Conservation (phyloP, 176 grass and related monocot species). For the Cymbopogon citratus region DNA sequence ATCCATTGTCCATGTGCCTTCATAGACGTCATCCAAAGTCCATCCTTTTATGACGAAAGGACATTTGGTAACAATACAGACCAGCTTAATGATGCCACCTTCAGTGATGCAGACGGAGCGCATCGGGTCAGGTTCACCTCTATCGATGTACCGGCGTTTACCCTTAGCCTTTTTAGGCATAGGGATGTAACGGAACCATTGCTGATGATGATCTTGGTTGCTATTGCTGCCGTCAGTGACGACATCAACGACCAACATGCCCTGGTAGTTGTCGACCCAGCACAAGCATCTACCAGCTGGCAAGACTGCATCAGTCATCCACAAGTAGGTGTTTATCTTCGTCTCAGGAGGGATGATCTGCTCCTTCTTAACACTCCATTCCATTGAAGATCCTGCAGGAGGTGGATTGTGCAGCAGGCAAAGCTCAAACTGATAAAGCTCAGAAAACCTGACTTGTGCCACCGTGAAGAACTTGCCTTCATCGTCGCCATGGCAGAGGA, state of each 20-base stretch:
- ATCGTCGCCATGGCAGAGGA: not conserved
- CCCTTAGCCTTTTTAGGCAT: no score
- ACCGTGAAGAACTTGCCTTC: no score
- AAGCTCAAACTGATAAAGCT: no score
- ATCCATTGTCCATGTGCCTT: not conserved
- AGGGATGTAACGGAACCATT: no score
- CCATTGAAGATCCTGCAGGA: no score
- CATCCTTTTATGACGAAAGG: not conserved
- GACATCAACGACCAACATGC: not conserved
- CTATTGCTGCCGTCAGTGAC: not conserved
- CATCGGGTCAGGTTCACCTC: not conserved
- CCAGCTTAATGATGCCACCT: not conserved
- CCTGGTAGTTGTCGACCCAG: conserved; percentile 20
- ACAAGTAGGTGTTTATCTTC: not conserved
- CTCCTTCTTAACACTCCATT: not conserved
- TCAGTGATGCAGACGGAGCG: not conserved
- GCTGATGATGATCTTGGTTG: not conserved
- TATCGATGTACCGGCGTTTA: not conserved
- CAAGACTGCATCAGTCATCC: not conserved
- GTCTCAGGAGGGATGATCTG: not conserved
- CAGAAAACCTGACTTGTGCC: no score
- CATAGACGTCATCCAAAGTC: not conserved
- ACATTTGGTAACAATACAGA: not conserved
- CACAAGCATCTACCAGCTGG: not conserved
- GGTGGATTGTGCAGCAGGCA: no score